Conservation (phyloP, 2,329 filamentous ascomycete species). For the Pseudomassariella vexata region DNA sequence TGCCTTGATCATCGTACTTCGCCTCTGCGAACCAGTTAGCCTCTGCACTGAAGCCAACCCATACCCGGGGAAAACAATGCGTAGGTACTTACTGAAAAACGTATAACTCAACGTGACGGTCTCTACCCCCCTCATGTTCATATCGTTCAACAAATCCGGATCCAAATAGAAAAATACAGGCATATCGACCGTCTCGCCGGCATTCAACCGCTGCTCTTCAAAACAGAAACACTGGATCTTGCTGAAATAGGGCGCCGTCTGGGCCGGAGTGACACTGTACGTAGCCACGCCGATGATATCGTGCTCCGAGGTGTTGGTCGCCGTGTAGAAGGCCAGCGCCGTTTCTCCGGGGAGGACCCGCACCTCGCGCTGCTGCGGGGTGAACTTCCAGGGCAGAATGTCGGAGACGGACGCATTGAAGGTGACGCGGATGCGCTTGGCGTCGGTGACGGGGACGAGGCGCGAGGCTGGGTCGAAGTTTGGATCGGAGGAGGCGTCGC, state of each 20-base stretch:
- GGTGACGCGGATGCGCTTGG: constrained; percentile 85
- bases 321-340: constrained; percentile 94
- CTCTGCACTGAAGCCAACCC: no score
- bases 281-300: constrained; percentile 98
- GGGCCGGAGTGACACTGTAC: constrained; percentile 92
- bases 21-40: constrained; percentile 56
- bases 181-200: constrained; percentile 98
- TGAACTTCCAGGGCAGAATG: constrained; percentile 94
- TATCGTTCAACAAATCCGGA: constrained; percentile 85
- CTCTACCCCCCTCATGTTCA: constrained; percentile 89
- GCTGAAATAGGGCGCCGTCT: constrained; percentile 96
- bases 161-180: constrained; percentile 99
- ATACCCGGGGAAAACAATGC: no score
- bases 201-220: constrained; percentile 89
- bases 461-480: constrained; percentile 62
- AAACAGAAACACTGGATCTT: constrained; percentile 99
- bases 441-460: constrained; percentile 72
- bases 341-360: constrained; percentile 94
- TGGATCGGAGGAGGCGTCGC: constrained; percentile 37
- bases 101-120: constrained; percentile 96
- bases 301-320: constrained; percentile 80
- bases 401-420: constrained; percentile 96
- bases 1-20: constrained; percentile 76
- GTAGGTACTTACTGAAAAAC: constrained; percentile 95
- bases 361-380: constrained; percentile 93